Evolutionary conservation across 176 grass and related monocot species (phyloP).

Genomic region (Aegilops longissima): DNA sequence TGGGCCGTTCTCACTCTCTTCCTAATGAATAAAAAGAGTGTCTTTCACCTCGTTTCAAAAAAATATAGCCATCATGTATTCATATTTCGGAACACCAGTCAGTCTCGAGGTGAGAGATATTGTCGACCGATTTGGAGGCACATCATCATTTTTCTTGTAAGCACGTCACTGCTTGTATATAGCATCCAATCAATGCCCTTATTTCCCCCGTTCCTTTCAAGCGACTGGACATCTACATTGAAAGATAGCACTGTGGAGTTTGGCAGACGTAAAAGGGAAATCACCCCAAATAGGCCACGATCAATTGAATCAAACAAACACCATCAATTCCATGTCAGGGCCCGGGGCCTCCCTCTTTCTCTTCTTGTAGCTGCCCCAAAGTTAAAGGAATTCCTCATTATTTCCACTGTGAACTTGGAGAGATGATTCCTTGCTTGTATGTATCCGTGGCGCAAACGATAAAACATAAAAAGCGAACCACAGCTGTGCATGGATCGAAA

Average conservation of each 20-base stretch:
- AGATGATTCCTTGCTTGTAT: background rate
- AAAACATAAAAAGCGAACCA: background rate
- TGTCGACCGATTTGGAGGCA: background rate
- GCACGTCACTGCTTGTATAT: background rate
- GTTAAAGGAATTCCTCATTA: background rate
- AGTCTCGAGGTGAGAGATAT: background rate
- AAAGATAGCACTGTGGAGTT: background rate
- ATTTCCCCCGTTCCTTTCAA: background rate
- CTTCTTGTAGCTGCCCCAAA: background rate
- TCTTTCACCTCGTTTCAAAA: no score
- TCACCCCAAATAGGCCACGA: background rate
- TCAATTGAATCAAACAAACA: constrained; percentile 21
- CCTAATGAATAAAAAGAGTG: no score
- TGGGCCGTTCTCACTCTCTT: no score
- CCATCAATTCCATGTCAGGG: background rate
- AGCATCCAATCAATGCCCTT: background rate
- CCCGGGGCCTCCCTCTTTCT: background rate
- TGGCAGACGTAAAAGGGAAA: background rate
- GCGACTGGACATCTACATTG: background rate
- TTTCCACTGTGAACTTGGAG: background rate
- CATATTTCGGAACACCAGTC: background rate
- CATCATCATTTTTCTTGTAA: background rate
- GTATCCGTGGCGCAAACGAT: no score
- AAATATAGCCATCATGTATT: background rate
- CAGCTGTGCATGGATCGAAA: no score